Conservation (phyloP, 495 filamentous ascomycete genomes). For the Gamarada debralockiae region DNA sequence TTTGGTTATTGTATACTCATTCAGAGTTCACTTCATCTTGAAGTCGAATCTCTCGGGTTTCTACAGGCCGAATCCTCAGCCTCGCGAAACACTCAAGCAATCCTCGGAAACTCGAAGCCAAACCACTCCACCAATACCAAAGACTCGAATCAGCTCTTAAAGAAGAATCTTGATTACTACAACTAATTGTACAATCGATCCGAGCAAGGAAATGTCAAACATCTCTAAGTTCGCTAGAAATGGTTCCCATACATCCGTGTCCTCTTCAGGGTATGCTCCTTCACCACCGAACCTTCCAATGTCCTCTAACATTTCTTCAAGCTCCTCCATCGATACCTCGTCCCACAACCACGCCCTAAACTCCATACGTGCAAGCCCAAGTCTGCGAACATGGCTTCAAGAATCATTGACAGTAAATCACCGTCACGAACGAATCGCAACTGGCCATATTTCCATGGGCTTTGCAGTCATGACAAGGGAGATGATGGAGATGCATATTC, state of each 20-base stretch:
- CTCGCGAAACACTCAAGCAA: neutral
- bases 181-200: too few relatives aligned
- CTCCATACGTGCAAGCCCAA: neutral
- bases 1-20: neutral
- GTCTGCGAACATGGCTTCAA: constrained; percentile 4
- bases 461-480: constrained; percentile 16
- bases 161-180: too few relatives aligned
- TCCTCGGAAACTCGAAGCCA: neutral
- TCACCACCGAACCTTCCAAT: neutral
- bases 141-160: neutral
- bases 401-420: constrained; percentile 4
- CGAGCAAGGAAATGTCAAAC: neutral
- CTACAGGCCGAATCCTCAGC: neutral
- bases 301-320: neutral
- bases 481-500: constrained; percentile 20
- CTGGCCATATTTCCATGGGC: neutral
- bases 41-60: neutral
- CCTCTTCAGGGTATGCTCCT: constrained; percentile 4
- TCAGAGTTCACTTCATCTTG: neutral
- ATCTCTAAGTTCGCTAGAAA: constrained; percentile 10
- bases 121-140: neutral
- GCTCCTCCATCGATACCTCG: constrained; percentile 4
- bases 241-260: constrained; percentile 5
- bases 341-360: constrained; percentile 5
- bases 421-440: constrained; percentile 14